These are phyloP conservation scores for Boeremia lycopersici DNA, from an alignment of 2,329 filamentous ascomycete genomes.

Conservation along the genomic window DNA sequence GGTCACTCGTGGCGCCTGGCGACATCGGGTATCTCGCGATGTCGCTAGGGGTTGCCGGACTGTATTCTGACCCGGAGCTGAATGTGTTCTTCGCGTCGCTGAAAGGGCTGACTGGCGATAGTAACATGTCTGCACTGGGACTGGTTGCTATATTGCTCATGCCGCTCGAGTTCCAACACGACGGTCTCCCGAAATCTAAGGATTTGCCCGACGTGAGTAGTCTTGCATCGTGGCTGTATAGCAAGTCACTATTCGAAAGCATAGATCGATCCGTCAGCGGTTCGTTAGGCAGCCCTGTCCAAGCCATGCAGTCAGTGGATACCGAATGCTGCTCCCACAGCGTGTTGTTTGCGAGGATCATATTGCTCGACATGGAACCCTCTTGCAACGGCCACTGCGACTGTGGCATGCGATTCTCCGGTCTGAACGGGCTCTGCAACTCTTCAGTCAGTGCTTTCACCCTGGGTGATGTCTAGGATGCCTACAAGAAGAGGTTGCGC, in stretches of 20 bases:
- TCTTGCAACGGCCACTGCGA: constrained; percentile 16
- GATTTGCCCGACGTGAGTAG: constrained; percentile 15
- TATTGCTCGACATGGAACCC: neutral
- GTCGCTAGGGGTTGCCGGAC: constrained; percentile 5
- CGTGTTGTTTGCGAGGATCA: neutral
- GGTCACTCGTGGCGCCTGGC: neutral
- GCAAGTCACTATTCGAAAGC: constrained; percentile 10
- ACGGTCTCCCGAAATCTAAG: neutral
- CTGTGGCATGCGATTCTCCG: constrained; percentile 5
- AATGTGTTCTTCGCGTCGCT: constrained; percentile 20
- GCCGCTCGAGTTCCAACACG: neutral
- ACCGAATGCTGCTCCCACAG: neutral
- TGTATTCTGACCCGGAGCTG: constrained; percentile 11
- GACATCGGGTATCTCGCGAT: neutral
- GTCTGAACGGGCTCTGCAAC: constrained; percentile 18
- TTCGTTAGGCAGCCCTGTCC: constrained; percentile 1
- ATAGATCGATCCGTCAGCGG: constrained; percentile 15
- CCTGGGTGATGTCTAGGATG: neutral
- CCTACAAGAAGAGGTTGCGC: constrained; percentile 25
- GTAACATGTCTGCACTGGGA: constrained; percentile 17
- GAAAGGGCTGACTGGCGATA: constrained; percentile 30
- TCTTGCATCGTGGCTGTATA: constrained; percentile 8
- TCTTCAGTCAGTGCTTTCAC: constrained; percentile 3
- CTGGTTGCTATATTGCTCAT: constrained; percentile 7
- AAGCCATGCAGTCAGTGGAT: neutral